These are phyloP conservation scores for Exophiala dermatitidis DNA, from an alignment of 2,329 filamentous ascomycete genomes.

Conservation along the genomic window DNA sequence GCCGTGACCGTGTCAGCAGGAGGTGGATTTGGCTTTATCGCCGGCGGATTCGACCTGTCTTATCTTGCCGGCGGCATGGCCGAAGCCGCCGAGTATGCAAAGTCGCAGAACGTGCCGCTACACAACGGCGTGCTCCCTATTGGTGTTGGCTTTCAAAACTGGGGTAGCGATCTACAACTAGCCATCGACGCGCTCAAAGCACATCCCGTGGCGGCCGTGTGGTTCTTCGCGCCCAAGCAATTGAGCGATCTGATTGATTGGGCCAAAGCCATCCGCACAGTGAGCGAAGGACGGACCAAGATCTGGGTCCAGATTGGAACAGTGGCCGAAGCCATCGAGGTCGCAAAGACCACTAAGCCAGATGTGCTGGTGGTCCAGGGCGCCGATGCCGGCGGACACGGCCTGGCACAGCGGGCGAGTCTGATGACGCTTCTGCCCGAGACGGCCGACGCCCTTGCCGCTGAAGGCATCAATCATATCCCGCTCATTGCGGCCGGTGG, in stretches of 20 bases:
- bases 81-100: conserved; percentile 28
- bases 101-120: conserved; percentile 13
- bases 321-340: conserved; percentile 42
- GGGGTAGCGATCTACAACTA: conserved; percentile 31
- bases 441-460: conserved; percentile 37
- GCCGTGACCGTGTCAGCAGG: conserved; percentile 54
- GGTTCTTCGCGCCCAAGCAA: conserved; percentile 36
- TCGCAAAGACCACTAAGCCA: conserved; percentile 34
- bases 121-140: conserved; percentile 31
- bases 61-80: conserved; percentile 30
- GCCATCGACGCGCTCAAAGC: conserved; percentile 30
- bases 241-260: conserved; percentile 37
- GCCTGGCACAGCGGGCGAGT: conserved; percentile 40
- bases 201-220: conserved; percentile 35
- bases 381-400: conserved; percentile 49
- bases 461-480: conserved; percentile 29
- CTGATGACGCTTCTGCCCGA: conserved; percentile 48
- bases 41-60: conserved; percentile 47
- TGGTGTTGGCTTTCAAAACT: conserved; percentile 38
- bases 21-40: conserved; percentile 50
- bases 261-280: conserved; percentile 40
- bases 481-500: conserved; percentile 49
- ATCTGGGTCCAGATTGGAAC: conserved; percentile 51
- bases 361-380: conserved; percentile 50
- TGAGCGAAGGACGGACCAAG: conserved; percentile 36